Evolutionary conservation across 192 early-diverging fungal species (phyloP).

Genomic region (Linnemannia zychae): DNA sequence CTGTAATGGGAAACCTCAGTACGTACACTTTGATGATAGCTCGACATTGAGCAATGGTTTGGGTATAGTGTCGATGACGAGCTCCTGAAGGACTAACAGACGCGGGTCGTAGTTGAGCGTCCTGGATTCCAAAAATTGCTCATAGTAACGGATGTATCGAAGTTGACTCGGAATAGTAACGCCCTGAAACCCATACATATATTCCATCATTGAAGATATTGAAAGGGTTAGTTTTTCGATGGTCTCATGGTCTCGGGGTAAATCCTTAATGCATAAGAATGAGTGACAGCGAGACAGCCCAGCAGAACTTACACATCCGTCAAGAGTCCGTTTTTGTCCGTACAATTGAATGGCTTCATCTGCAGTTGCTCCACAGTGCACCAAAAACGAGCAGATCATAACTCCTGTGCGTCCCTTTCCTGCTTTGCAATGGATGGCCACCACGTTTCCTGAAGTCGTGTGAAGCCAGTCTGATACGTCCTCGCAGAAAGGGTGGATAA

Average conservation of each 20-base stretch:
- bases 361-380: conserved; percentile 55
- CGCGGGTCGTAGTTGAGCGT: conserved; percentile 27
- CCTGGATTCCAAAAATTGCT: conserved; percentile 44
- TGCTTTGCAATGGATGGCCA: conserved; percentile 75
- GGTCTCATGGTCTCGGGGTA: neutral
- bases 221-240: neutral
- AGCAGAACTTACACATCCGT: conserved; percentile 57
- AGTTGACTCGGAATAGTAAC: conserved; percentile 71
- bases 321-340: conserved; percentile 57
- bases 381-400: conserved; percentile 65
- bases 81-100: conserved; percentile 36
- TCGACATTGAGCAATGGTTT: conserved; percentile 30
- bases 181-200: conserved; percentile 39
- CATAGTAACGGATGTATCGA: conserved; percentile 69
- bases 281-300: neutral
- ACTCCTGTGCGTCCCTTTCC: conserved; percentile 75
- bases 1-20: too few relatives aligned
- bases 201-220: neutral
- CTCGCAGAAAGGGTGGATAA: conserved; percentile 62
- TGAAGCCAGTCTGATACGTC: conserved; percentile 66
- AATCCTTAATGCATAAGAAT: too few relatives aligned
- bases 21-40: conserved; percentile 36
- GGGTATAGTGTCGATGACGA: conserved; percentile 48
- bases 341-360: conserved; percentile 62
- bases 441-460: conserved; percentile 55